Conservation (phyloP, 176 grass and related monocot genomes). For the Aegilops tauschii region DNA sequence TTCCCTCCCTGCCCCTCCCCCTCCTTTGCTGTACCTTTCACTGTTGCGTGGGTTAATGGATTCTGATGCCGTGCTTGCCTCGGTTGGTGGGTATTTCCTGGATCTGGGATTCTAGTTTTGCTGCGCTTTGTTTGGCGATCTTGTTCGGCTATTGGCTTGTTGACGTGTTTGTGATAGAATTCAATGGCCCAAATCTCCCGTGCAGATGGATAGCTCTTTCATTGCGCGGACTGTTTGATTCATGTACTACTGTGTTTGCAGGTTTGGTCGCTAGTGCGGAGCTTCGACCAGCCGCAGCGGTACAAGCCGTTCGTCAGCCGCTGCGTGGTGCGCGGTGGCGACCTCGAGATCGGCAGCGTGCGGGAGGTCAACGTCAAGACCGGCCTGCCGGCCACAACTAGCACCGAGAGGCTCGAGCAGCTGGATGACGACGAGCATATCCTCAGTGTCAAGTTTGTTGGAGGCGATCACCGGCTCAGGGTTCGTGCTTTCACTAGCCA, state of each 20-base stretch:
- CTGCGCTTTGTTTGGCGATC: neutral
- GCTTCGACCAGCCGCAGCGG: conserved; percentile 86
- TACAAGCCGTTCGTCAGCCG: conserved; percentile 88
- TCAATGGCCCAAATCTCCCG: neutral
- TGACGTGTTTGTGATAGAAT: neutral
- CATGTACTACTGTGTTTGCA: conserved; percentile 24
- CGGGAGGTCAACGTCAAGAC: conserved; percentile 82
- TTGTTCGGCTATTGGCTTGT: neutral
- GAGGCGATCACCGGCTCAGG: conserved; percentile 81
- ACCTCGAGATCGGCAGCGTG: conserved; percentile 69
- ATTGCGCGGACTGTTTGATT: neutral
- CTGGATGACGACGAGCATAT: conserved; percentile 80
- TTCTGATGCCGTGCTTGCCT: neutral
- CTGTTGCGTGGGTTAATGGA: neutral
- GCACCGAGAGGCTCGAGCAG: conserved; percentile 68
- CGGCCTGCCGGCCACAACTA: conserved; percentile 79
- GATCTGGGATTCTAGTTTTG: conserved; percentile 19
- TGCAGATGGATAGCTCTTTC: neutral
- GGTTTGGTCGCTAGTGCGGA: conserved; percentile 88
- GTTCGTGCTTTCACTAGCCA: conserved; percentile 6
- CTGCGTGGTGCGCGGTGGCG: conserved; percentile 70
- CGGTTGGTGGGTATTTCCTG: neutral
- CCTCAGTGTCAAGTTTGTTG: conserved; percentile 77
- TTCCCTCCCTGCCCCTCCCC: neutral
- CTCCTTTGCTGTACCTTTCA: neutral